Evolutionary conservation across 805 yeast genomes (phyloP), one percentile per base, ranked within the genome.

Genomic region (Soucietia sequanensis): DNA sequence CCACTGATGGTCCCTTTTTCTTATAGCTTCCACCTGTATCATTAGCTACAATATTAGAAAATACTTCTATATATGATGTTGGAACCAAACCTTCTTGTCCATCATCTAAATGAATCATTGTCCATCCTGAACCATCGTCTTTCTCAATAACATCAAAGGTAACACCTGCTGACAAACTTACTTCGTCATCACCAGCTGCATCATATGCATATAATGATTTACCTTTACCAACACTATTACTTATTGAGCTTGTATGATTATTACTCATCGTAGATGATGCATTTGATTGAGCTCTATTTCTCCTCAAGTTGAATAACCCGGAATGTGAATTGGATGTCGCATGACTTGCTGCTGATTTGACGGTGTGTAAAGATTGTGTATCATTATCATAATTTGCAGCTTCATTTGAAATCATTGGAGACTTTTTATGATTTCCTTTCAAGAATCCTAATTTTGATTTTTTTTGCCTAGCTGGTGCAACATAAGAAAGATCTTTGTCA

Each of bases 61-160:
- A 42, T 2, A 80, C 56, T 42, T 80, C 80, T 5, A 90, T 58
- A 54, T 91, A 91, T 0, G 84, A 62, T 0, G 95, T 79, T 2
- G 99, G 99, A 4, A 90, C 96, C 25, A 90, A 68, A 0, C 99
- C 99, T 27, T 62, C 64, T 7, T 58, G 56, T 0, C 77, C 78
- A 4, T 69, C 66, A n/a, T 47, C 47, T 15, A 43, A 30, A 30
- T 40, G 42, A 12, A 89, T 78, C 46, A 65, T 61, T 2, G 95
- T 84, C 99, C 99, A 91, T 0, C 99, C 99, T 12, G 87, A 79
- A 0, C 96, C 97, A 43, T 86, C 90, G 54, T 93, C 98, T 1
- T 65, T 63, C 32, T 76, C 80, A 0, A 81, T 35, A 4, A 91
- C 71, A 4, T 63, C 62, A 26, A 90, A 60, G 1, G 56, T 50